Evolutionary conservation across 2,329 filamentous ascomycete genomes (phyloP), one percentile per base, ranked within the genome.

Genomic region (Clarireedia monteithiana): DNA sequence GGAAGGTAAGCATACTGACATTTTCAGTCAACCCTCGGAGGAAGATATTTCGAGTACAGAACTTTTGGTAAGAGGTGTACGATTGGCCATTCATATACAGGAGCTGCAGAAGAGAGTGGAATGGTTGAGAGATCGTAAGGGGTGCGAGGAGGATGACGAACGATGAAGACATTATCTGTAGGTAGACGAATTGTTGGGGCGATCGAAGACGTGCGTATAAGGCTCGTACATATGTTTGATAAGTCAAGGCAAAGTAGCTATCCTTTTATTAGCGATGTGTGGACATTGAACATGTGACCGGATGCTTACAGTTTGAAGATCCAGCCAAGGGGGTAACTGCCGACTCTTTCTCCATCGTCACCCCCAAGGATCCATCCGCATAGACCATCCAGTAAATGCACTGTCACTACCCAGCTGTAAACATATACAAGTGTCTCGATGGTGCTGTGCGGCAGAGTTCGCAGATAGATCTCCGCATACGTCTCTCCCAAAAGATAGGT

Each of bases 141-240:
- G 84, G 84, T 2, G 79, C 82, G 39, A 86, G 72, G 58, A 86
- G 74, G 63, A 87, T 83, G 53, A 86, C 77, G 55, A 78, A 75
- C 9, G 79, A 77, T 17, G 82, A 85, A 1, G 83, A 86, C 59
- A 87, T 73, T 15, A 82, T 70, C 68, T 87, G 84, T 39, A 87
- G 80, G 61, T 80, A 75, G 56, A 86, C 75, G 71, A 87, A 87
- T 69, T 86, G 83, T 40, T 74, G 70, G 0, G 83, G 84, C 5
- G 80, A 83, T 59, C 84, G 82, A 14, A 87, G 77, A 17, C 84
- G 82, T 14, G 84, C 84, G 67, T 87, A 87, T 57, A 87, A 70
- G 10, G 84, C 82, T 52, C 84, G 82, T 12, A 87, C 84, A 69
- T 86, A 87, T 4, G 83, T 86, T 70, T 87, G 83, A 69, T 87